Evolutionary conservation across 192 early-diverging fungal genomes (phyloP), one percentile per base, ranked within the genome.

Genomic region (Spizellomyces punctatus): DNA sequence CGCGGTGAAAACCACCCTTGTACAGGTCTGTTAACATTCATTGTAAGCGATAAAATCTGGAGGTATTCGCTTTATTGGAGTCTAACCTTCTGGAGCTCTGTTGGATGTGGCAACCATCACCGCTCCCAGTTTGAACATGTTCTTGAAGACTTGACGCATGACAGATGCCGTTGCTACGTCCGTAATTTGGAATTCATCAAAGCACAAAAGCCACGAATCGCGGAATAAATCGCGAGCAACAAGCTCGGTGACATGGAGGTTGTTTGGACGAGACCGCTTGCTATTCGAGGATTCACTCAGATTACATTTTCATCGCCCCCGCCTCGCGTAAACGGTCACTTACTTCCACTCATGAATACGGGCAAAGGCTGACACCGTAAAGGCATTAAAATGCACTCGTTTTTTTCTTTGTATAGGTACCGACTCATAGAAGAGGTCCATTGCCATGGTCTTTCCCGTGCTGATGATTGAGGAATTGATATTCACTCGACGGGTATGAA

Each of bases 101-200:
- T 98, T 98, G 9, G 92, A 94, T 0, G 95, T 98, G 16, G 93
- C 91, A 1, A 98, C 91, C 10, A 96, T 69, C 1, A 98, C 90
- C 0, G 95, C 92, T 46, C 94, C 94, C 48, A 86, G 68, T 4
- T 82, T 73, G 66, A 95, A 93, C 46, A 98, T 78, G 72, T 94
- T 89, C 2, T 82, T 80, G 62, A 95, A 84, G 17, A 62, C 46
- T n/a, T 48, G 54, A 41, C 94, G 83, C 57, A 96, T 68, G 44
- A 96, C 86, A 93, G 94, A 95, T 60, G 95, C 94, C 74, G 97
- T 95, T 5, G 92, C 93, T 64, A 96, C 95, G 73, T 98, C 94
- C 4, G 96, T 96, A 10, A 98, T 94, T 71, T 94, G 93, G 50
- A 98, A 92, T 76, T 98, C 96, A 69, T 98, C 96, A 82, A 98